Conservation (phyloP, 768 basidiomycete species). For the Tremella mesenterica region DNA sequence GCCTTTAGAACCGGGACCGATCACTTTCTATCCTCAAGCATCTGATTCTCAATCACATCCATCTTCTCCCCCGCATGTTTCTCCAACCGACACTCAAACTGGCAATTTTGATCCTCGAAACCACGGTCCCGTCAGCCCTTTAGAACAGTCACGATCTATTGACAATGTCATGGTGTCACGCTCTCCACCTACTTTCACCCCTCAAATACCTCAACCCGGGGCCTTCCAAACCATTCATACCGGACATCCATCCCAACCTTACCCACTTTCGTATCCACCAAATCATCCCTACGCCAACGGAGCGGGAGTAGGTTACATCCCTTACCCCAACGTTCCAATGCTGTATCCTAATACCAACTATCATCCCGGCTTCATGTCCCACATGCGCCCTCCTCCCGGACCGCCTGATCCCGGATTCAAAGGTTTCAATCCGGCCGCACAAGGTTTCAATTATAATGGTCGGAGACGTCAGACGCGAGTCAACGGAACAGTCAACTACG, state of each 20-base stretch:
- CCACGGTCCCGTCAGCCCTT: neutral
- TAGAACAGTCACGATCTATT: neutral
- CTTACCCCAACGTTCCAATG: constrained; percentile 8
- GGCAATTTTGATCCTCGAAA: neutral
- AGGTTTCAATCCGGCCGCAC: constrained; percentile 30
- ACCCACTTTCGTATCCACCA: constrained; percentile 15
- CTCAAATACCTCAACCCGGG: neutral
- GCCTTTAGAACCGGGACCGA: neutral
- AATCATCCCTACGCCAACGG: constrained; percentile 34
- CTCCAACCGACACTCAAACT: neutral
- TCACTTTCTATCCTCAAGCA: neutral
- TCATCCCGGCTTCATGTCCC: neutral
- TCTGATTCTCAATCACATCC: neutral
- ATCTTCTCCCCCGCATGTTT: neutral
- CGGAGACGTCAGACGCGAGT: neutral
- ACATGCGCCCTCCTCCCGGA: neutral
- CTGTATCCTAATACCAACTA: neutral
- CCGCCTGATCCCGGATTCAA: constrained; percentile 5
- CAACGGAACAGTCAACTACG: neutral
- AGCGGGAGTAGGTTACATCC: constrained; percentile 21
- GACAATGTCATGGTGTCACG: neutral
- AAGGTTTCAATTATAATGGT: constrained; percentile 22
- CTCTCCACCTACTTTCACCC: neutral
- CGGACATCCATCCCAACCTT: neutral
- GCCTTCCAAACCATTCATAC: constrained; percentile 1